Evolutionary conservation across 2,329 filamentous ascomycete genomes (phyloP), one percentile per base, ranked within the genome.

Genomic region (Laburnicola sp.): DNA sequence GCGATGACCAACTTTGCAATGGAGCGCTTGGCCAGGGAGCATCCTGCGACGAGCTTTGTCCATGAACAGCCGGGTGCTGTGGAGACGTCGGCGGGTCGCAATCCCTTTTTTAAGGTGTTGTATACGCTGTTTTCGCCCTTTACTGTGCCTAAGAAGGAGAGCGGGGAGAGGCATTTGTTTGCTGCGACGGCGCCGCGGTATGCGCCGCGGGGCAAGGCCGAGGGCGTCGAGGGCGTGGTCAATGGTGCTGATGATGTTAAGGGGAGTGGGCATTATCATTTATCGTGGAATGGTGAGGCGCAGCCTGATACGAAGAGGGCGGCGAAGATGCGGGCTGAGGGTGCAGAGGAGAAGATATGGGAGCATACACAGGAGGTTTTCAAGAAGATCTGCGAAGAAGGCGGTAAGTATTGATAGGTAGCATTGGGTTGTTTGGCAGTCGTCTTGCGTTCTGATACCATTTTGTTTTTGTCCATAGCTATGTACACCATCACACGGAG

Each of bases 141-240:
- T 30, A 51, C 53, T 23, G 63, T 71, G 16, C 50, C 49, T 31
- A 48, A 62, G 22, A 45, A 42, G 44, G 69, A 71, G 53, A 69
- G 63, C 43, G 69, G 69, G 4, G 66, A 71, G 59, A 57, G 69
- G 31, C 69, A 71, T 63, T 46, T 71, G 36, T 72, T 56, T 38
- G 62, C 62, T 26, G 49, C 64, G 34, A 71, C 69, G 7, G 64
- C 58, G n/a, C 55, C 57, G 16, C 37, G 43, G 8, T 71, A 62
- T 50, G 60, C 62, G 6, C 55, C 65, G 3, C 53, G 46, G 43
- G 50, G 49, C 3, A 53, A 39, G 28, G 53, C 50, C 4, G 55
- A 44, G 3, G 39, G 30, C 2, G 36, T 38, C 2, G 49, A 58
- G 25, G 52, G 41, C 16, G 57, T 53, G 2, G 63, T 56, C 3